A percentile compares a stretch with the other conserved stretches of the same genome.
Evolutionary conservation across 2,329 filamentous ascomycete genomes (phyloP).

Genomic region (Pseudogymnoascus sp.): DNA sequence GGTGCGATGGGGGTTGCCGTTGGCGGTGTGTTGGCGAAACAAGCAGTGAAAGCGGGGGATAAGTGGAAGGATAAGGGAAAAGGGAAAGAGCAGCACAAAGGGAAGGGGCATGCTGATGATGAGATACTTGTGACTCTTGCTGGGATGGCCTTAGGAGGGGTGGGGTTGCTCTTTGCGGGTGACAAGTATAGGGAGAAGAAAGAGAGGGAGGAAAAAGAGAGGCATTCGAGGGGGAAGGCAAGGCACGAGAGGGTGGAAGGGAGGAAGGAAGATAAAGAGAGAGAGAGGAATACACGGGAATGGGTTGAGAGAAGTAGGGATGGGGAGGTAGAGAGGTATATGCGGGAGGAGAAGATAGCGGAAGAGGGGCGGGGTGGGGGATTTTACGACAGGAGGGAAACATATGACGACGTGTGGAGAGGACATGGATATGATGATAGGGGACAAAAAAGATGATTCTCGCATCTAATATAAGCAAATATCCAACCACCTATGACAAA

Average conservation of each 20-base stretch:
- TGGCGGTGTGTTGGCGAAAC: background rate
- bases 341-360: background rate
- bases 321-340: background rate
- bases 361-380: background rate
- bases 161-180: background rate
- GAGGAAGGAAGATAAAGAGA: background rate
- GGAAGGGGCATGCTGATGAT: background rate
- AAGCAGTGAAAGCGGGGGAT: background rate
- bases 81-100: background rate
- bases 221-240: background rate
- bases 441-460: background rate
- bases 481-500: background rate
- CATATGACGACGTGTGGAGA: background rate
- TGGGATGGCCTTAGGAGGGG: background rate
- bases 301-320: background rate
- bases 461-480: background rate
- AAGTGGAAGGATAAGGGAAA: background rate
- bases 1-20: background rate
- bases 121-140: background rate
- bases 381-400: background rate
- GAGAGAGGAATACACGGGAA: background rate
- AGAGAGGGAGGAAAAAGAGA: background rate
- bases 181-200: conserved; percentile 1
- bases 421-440: background rate
- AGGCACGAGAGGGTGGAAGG: background rate